Evolutionary conservation across 805 yeast genomes (phyloP).

Genomic region (Ogataea nakhonphanomensis): DNA sequence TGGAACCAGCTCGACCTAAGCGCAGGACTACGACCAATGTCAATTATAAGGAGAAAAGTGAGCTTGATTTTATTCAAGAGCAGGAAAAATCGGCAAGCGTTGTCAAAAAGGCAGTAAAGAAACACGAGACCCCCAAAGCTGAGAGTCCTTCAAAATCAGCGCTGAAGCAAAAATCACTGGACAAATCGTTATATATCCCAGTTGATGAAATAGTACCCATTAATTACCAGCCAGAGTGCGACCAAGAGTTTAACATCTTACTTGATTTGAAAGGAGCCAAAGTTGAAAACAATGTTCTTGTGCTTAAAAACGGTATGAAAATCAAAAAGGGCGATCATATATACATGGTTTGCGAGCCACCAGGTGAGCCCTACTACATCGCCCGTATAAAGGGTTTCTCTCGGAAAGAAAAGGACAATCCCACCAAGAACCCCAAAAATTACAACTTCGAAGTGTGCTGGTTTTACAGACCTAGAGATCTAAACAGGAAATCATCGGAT

Average conservation of each 20-base stretch:
- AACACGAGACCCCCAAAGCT: slow-evolving; percentile 2
- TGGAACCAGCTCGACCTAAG: slow-evolving; percentile 27
- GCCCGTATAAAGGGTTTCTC: slow-evolving; percentile 79
- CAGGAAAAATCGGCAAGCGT: slow-evolving; percentile 3
- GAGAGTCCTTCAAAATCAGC: slow-evolving; percentile 5
- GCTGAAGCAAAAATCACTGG: slow-evolving; percentile 9
- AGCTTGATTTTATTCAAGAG: slow-evolving; percentile 23
- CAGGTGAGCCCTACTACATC: slow-evolving; percentile 90
- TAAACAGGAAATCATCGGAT: slow-evolving; percentile 62
- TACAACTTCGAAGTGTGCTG: slow-evolving; percentile 75
- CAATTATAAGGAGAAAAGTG: slow-evolving; percentile 34
- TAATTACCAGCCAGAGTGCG: slow-evolving; percentile 48
- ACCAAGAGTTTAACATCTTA: slow-evolving; percentile 41
- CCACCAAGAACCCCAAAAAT: slow-evolving; percentile 45
- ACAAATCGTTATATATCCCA: slow-evolving; percentile 20
- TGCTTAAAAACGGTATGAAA: slow-evolving; percentile 37
- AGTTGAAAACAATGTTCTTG: slow-evolving; percentile 37
- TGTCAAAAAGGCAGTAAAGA: slow-evolving; percentile 4
- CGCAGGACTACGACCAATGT: slow-evolving; percentile 32
- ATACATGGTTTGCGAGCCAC: slow-evolving; percentile 85
- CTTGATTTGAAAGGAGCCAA: slow-evolving; percentile 42
- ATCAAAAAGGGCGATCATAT: slow-evolving; percentile 62
- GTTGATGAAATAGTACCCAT: slow-evolving; percentile 37
- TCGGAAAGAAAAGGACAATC: slow-evolving; percentile 33
- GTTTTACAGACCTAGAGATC: slow-evolving; percentile 87